These are phyloP conservation scores for Amanita rubescens DNA, from an alignment of 768 basidiomycete genomes.

Conservation along the genomic window DNA sequence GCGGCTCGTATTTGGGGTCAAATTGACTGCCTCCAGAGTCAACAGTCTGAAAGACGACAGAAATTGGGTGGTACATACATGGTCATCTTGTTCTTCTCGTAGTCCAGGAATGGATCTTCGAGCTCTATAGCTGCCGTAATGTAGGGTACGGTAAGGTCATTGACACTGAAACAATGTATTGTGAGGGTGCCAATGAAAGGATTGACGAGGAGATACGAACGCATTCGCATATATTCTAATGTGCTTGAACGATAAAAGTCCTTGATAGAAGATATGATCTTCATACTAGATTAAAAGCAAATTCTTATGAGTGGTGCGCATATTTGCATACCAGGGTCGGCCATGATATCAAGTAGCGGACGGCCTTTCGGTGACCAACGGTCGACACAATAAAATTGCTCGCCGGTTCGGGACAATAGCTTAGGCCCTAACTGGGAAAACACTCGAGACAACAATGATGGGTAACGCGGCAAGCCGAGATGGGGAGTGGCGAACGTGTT, in stretches of 20 bases:
- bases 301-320: conserved; percentile 1
- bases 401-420: conserved; percentile 71
- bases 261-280: conserved; percentile 75
- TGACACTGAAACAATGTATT: conserved; percentile 34
- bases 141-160: conserved; percentile 80
- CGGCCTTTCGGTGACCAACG: conserved; percentile 63
- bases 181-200: not conserved
- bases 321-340: conserved; percentile 55
- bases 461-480: conserved; percentile 63
- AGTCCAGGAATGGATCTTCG: conserved; percentile 56
- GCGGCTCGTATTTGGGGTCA: conserved; percentile 45
- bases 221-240: conserved; percentile 79
- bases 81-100: conserved; percentile 49
- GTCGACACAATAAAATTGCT: conserved; percentile 71
- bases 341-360: conserved; percentile 68
- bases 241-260: conserved; percentile 56
- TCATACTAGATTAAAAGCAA: not conserved
- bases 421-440: conserved; percentile 53
- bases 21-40: conserved; percentile 35
- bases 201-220: conserved; percentile 30
- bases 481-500: conserved; percentile 81
- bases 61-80: conserved; percentile 41
- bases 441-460: conserved; percentile 49
- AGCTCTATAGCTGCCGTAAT: conserved; percentile 68
- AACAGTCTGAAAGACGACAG: not conserved